Evolutionary conservation across 2,329 filamentous ascomycete genomes (phyloP).

Genomic region (Aspergillus fischeri): DNA sequence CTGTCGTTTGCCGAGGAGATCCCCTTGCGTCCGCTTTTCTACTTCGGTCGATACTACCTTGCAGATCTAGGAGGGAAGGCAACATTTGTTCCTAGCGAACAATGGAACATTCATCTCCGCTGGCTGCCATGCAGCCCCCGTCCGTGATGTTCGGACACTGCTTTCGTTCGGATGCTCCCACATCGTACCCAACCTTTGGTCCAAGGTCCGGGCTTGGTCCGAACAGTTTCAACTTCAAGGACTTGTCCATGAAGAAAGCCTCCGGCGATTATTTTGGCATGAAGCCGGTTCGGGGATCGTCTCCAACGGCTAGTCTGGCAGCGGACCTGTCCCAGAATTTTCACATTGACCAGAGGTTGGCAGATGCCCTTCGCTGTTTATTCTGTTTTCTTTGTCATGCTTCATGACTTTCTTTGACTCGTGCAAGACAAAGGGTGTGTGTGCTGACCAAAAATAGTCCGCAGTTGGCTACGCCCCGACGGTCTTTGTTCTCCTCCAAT

Average conservation of each 20-base stretch:
- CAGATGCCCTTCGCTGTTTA: slow-evolving; percentile 17
- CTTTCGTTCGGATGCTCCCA: slow-evolving; percentile 54
- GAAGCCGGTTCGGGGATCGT: slow-evolving; percentile 76
- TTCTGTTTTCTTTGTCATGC: slow-evolving; percentile 6
- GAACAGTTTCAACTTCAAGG: slow-evolving; percentile 71
- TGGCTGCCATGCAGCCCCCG: slow-evolving; percentile 84
- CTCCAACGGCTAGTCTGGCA: slow-evolving; percentile 83
- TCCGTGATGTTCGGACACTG: slow-evolving; percentile 61
- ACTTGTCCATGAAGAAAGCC: slow-evolving; percentile 65
- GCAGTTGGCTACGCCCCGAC: slow-evolving; percentile 74
- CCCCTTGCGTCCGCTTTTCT: not conserved
- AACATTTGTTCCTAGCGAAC: slow-evolving; percentile 9
- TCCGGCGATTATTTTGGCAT: slow-evolving; percentile 75
- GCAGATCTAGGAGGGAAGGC: not conserved
- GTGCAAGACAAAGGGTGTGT: slow-evolving; percentile 13
- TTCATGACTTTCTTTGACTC: not conserved
- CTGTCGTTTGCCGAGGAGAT: not conserved
- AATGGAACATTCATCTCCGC: slow-evolving; percentile 92
- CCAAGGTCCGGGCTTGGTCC: slow-evolving; percentile 55
- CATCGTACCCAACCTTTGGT: slow-evolving; percentile 50
- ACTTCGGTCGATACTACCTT: not conserved
- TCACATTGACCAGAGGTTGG: slow-evolving; percentile 88
- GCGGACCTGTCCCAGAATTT: slow-evolving; percentile 97
- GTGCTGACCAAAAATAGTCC: slow-evolving; percentile 59
- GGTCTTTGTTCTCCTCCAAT: slow-evolving; percentile 76